Evolutionary conservation across 2,329 filamentous ascomycete genomes (phyloP).

Genomic region (Pseudopithomyces chartarum): DNA sequence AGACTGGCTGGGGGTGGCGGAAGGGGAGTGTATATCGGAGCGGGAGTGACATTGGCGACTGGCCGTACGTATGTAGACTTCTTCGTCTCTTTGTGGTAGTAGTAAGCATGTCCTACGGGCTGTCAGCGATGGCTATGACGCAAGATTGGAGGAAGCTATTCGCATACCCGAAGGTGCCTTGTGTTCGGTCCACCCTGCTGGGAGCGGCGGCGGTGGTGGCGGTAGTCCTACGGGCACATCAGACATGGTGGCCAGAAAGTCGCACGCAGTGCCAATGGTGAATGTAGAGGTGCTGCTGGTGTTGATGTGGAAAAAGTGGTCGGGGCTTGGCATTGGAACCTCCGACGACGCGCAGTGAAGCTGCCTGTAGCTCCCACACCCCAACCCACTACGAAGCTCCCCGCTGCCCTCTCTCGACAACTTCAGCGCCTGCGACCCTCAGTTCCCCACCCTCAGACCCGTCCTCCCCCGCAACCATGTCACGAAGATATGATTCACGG

Average conservation of each 20-base stretch:
- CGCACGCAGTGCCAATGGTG: background rate
- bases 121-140: constrained; percentile 26
- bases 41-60: constrained; percentile 13
- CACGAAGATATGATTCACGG: constrained; percentile 95
- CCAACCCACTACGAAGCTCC: constrained; percentile 27
- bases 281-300: background rate
- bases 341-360: constrained; percentile 40
- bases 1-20: constrained; percentile 8
- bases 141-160: constrained; percentile 14
- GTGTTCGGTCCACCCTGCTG: constrained; percentile 89
- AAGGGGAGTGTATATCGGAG: constrained; percentile 6
- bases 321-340: constrained; percentile 30
- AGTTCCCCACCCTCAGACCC: background rate
- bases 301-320: constrained; percentile 30
- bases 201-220: constrained; percentile 61
- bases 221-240: constrained; percentile 39
- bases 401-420: constrained; percentile 19
- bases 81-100: constrained; percentile 81
- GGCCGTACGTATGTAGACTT: constrained; percentile 87
- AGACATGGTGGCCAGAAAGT: constrained; percentile 24
- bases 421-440: constrained; percentile 8
- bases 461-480: constrained; percentile 65
- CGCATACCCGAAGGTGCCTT: constrained; percentile 74
- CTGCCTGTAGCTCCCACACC: constrained; percentile 45
- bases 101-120: constrained; percentile 75